phyloP scores from a whole-genome alignment of 805 yeast species.

The Wickerhamomyces alni region DNA sequence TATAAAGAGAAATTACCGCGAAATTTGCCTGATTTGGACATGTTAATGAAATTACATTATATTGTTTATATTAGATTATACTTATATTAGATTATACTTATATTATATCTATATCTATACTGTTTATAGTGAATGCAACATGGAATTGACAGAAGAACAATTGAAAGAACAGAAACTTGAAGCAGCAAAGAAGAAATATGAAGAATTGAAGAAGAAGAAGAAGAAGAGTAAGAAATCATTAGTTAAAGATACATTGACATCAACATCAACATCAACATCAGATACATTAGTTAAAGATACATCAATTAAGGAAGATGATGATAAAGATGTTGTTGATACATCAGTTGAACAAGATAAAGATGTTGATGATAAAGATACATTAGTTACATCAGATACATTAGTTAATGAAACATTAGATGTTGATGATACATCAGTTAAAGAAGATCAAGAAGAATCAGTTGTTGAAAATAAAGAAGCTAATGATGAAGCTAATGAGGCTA shows the following conservation, averaged over 20 bases:
- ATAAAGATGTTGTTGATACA: constrained; percentile 3
- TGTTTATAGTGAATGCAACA: constrained; percentile 11
- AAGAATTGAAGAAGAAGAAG: constrained; percentile 60
- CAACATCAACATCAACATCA: no score
- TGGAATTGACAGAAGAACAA: constrained; percentile 28
- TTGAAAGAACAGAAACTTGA: constrained; percentile 58
- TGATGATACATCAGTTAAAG: constrained; percentile 6
- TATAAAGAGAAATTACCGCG: no score
- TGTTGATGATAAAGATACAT: constrained; percentile 4
- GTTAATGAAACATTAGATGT: constrained; percentile 4
- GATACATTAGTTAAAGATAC: constrained; percentile 25
- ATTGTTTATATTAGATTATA: no score
- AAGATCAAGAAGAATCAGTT: constrained; percentile 1
- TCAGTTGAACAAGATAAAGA: constrained; percentile 3
- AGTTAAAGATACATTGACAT: no score
- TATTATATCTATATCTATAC: not conserved
- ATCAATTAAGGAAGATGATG: constrained; percentile 22
- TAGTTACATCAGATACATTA: constrained; percentile 3
- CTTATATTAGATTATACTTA: not conserved
- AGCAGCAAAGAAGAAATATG: constrained; percentile 67
- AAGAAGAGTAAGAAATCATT: constrained; percentile 28
- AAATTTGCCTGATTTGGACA: no score
- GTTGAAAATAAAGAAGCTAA: constrained; percentile 2
- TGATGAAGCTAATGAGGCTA: constrained; percentile 2
- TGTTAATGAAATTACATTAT: no score